phyloP scores from a whole-genome alignment of 2,329 filamentous ascomycete genomes.

The Pyrenochaeta sp. region DNA sequence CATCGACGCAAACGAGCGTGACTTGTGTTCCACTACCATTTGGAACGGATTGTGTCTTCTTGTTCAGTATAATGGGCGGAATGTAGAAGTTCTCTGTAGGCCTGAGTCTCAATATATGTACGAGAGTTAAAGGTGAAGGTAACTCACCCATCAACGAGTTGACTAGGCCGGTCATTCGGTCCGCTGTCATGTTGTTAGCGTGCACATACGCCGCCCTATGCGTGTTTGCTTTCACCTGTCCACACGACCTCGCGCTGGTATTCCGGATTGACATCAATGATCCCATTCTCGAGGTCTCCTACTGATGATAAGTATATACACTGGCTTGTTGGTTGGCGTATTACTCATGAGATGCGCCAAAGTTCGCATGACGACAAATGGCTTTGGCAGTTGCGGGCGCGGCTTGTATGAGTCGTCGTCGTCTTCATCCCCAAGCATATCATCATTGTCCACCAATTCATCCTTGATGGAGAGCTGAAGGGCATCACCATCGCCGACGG shows the following conservation, averaged over 20 bases:
- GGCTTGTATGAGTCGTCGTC: slow-evolving; percentile 27
- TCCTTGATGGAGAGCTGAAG: slow-evolving; percentile 21
- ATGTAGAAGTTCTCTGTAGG: slow-evolving; percentile 53
- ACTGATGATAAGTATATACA: slow-evolving; percentile 4
- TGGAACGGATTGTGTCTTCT: slow-evolving; percentile 19
- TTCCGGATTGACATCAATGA: slow-evolving; percentile 55
- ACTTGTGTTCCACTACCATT: not conserved
- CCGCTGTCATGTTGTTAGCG: slow-evolving; percentile 21
- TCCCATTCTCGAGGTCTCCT: slow-evolving; percentile 32
- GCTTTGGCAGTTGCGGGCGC: slow-evolving; percentile 31
- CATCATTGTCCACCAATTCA: slow-evolving; percentile 14
- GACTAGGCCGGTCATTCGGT: slow-evolving; percentile 47
- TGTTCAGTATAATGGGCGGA: slow-evolving; percentile 60
- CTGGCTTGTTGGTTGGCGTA: not conserved
- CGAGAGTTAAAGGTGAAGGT: not conserved
- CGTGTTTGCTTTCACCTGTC: slow-evolving; percentile 30
- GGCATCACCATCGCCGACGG: not conserved
- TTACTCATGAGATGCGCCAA: slow-evolving; percentile 38
- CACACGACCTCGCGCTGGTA: slow-evolving; percentile 60
- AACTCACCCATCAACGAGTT: slow-evolving; percentile 46
- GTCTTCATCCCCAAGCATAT: slow-evolving; percentile 12
- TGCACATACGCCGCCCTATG: not conserved
- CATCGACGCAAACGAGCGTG: slow-evolving; percentile 55
- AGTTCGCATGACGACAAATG: slow-evolving; percentile 26
- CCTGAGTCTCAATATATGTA: not conserved